phyloP scores from a whole-genome alignment of 208 protist species.

The Leishmania lainsoni region DNA sequence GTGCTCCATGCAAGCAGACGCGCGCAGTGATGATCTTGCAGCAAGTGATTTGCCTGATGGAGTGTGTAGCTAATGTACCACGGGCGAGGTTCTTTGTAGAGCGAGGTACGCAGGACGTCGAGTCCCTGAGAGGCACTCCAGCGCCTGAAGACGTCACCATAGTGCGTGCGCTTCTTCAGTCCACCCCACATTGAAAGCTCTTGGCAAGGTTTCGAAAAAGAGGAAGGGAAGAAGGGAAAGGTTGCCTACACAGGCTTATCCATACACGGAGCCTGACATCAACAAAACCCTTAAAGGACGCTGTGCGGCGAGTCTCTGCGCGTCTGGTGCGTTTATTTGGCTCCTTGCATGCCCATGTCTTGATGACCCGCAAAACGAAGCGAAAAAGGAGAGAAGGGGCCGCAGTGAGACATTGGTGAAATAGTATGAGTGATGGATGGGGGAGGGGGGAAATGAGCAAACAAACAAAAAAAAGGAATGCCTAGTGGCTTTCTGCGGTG shows the following conservation, averaged over 20 bases:
- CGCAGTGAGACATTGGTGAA: background rate
- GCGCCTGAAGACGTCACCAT: conserved; percentile 69
- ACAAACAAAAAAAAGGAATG: background rate
- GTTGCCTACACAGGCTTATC: background rate
- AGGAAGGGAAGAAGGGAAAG: background rate
- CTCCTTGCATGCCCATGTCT: background rate
- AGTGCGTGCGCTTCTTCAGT: conserved; percentile 68
- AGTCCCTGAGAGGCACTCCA: conserved; percentile 76
- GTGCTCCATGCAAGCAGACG: conserved; percentile 81
- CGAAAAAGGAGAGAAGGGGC: background rate
- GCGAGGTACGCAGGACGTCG: conserved; percentile 53
- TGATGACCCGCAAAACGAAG: background rate
- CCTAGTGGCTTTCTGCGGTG: background rate
- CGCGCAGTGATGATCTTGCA: conserved; percentile 82
- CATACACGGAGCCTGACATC: background rate
- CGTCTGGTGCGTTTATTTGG: background rate
- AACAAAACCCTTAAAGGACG: background rate
- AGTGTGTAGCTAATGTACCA: conserved; percentile 80
- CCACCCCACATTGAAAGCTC: conserved; percentile 79
- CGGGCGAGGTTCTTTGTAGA: conserved; percentile 83
- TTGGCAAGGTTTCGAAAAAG: background rate
- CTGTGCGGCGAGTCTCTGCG: background rate
- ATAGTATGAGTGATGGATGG: background rate
- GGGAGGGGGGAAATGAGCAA: background rate
- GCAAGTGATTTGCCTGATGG: conserved; percentile 69